These are phyloP conservation scores for Fusarium fujikuroi DNA, from an alignment of 2,329 filamentous ascomycete genomes.

Conservation along the genomic window DNA sequence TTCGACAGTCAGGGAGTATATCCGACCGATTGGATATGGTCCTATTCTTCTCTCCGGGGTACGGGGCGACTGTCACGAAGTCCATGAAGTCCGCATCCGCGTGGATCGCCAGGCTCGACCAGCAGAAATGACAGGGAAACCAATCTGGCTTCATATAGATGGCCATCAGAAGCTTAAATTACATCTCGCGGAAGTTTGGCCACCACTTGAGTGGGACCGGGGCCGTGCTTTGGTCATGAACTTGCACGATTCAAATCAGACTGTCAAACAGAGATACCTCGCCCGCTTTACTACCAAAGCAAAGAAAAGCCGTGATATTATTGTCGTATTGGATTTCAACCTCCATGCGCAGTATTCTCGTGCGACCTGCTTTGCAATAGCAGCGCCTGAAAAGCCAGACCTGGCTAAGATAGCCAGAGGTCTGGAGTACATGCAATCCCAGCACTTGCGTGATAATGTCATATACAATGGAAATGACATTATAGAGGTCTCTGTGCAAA, in stretches of 20 bases:
- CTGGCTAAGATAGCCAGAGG: fast-evolving
- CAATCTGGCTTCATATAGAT: not conserved
- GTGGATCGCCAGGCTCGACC: not conserved
- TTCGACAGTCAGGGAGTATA: not conserved
- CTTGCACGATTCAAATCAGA: not conserved
- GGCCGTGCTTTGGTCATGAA: not conserved
- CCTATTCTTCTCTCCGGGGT: not conserved
- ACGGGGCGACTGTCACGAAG: fast-evolving
- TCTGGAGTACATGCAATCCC: not conserved
- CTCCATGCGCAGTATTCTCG: not conserved
- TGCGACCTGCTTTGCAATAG: not conserved
- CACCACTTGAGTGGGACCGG: not conserved
- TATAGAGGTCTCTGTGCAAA: not conserved
- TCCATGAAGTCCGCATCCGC: not conserved
- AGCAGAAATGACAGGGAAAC: fast-evolving
- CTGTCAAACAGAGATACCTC: not conserved
- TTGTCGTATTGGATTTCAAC: not conserved
- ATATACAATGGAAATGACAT: not conserved
- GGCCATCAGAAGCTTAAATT: not conserved
- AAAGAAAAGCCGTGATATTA: not conserved
- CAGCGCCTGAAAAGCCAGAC: fast-evolving
- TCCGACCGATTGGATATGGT: not conserved
- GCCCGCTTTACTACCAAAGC: not conserved
- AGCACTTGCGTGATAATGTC: not conserved
- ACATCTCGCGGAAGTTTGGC: not conserved